Conservation (phyloP, 225 moss, liverwort and hornwort genomes). For the Pseudisothecium myosuroides region DNA sequence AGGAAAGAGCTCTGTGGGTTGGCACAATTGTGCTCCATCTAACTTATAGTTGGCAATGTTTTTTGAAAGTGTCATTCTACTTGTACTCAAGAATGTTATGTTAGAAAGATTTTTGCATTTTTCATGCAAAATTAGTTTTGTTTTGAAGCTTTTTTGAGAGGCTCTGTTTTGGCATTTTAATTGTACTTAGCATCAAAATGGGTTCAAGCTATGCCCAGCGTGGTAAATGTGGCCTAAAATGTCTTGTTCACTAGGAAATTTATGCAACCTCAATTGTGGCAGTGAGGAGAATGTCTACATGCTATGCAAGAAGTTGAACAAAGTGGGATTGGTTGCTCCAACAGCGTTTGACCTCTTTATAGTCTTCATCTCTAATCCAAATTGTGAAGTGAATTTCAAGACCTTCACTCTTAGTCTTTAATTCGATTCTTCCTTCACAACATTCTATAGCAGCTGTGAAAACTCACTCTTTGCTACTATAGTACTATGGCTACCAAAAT, state of each 20-base stretch:
- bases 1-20: background rate
- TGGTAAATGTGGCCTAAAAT: background rate
- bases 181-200: background rate
- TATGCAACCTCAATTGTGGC: background rate
- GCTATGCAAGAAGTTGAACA: no score
- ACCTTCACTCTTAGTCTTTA: no score
- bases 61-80: background rate
- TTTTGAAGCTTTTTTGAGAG: background rate
- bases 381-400: no score
- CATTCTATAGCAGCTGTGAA: no score
- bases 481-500: no score
- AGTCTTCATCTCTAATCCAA: no score
- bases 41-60: background rate
- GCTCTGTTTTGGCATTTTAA: background rate
- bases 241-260: background rate
- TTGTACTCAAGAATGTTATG: background rate
- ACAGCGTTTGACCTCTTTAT: no score
- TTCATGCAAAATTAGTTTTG: background rate
- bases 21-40: background rate
- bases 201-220: background rate
- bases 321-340: no score
- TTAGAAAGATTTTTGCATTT: background rate
- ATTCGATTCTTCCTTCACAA: no score
- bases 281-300: slow-evolving; percentile 81
- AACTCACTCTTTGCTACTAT: no score